These are phyloP conservation scores for Nissolia schottii DNA, from an alignment of 306 rosid species.

Conservation along the genomic window DNA sequence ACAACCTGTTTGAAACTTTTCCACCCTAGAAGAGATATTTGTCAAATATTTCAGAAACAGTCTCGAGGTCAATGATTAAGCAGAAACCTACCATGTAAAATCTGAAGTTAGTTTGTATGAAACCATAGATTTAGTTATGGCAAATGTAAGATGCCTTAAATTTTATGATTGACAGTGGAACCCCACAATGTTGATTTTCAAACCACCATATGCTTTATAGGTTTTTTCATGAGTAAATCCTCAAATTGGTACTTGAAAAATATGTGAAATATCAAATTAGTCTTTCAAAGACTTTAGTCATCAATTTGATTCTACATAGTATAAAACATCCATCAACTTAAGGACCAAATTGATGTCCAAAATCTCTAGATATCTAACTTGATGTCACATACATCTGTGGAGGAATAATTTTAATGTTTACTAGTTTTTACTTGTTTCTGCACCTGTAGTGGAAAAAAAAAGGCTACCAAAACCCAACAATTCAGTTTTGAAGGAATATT, in stretches of 20 bases:
- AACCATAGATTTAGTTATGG: background rate
- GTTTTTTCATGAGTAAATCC: too few relatives aligned
- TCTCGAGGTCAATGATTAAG: constrained; percentile 2
- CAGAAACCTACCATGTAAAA: background rate
- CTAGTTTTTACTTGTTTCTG: too few relatives aligned
- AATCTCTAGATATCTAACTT: too few relatives aligned
- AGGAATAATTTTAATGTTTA: too few relatives aligned
- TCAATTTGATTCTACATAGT: too few relatives aligned
- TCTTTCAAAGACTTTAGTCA: too few relatives aligned
- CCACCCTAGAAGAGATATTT: constrained; percentile 56
- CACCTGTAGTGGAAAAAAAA: too few relatives aligned
- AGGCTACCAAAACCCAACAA: background rate
- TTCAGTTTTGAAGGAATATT: background rate
- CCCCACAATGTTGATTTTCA: constrained; percentile 1
- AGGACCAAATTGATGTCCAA: too few relatives aligned
- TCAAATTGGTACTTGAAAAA: too few relatives aligned
- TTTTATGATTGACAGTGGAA: background rate
- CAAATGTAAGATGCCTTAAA: background rate
- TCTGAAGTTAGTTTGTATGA: background rate
- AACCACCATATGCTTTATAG: background rate
- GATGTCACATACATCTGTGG: too few relatives aligned
- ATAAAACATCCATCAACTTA: too few relatives aligned
- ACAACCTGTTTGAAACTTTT: constrained; percentile 70
- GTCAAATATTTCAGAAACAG: constrained; percentile 14
- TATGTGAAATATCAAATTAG: too few relatives aligned